These are phyloP conservation scores for Penicillium sclerotigenum DNA, from an alignment of 2,329 filamentous ascomycete species.

Conservation along the genomic window DNA sequence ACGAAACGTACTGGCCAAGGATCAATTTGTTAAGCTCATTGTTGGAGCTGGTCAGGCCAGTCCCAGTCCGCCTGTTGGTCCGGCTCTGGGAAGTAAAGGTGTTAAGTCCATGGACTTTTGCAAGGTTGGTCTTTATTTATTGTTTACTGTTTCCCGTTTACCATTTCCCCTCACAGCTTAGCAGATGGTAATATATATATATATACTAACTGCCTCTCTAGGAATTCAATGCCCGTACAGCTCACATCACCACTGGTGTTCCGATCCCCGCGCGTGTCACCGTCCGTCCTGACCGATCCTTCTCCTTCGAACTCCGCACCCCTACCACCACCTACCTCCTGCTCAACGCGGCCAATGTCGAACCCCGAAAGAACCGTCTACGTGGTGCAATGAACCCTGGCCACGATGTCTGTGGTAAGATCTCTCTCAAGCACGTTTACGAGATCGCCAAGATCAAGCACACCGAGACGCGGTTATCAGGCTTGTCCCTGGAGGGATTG, in stretches of 20 bases:
- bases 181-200: no score
- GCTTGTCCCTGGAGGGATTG: slow-evolving; percentile 65
- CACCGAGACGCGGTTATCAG: slow-evolving; percentile 69
- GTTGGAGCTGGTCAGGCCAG: slow-evolving; percentile 94
- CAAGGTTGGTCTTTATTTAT: slow-evolving; percentile 61
- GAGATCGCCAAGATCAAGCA: slow-evolving; percentile 98
- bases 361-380: slow-evolving; percentile 68
- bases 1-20: slow-evolving; percentile 50
- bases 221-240: slow-evolving; percentile 96
- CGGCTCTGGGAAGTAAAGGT: slow-evolving; percentile 92
- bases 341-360: slow-evolving; percentile 75
- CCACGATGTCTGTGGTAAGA: slow-evolving; percentile 73
- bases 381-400: slow-evolving; percentile 72
- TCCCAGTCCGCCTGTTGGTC: slow-evolving; percentile 92
- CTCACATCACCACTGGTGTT: slow-evolving; percentile 75
- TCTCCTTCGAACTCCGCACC: slow-evolving; percentile 88
- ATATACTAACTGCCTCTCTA: slow-evolving; percentile 39
- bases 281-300: slow-evolving; percentile 88
- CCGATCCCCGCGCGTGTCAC: slow-evolving; percentile 88
- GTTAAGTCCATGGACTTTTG: slow-evolving; percentile 99
- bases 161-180: background rate
- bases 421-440: slow-evolving; percentile 93
- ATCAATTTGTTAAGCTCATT: slow-evolving; percentile 93
- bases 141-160: background rate
- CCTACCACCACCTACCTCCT: slow-evolving; percentile 91